Base-by-base conservation (phyloP, 176 grass and related monocot species). In the Tuctoria greenei region DNA sequence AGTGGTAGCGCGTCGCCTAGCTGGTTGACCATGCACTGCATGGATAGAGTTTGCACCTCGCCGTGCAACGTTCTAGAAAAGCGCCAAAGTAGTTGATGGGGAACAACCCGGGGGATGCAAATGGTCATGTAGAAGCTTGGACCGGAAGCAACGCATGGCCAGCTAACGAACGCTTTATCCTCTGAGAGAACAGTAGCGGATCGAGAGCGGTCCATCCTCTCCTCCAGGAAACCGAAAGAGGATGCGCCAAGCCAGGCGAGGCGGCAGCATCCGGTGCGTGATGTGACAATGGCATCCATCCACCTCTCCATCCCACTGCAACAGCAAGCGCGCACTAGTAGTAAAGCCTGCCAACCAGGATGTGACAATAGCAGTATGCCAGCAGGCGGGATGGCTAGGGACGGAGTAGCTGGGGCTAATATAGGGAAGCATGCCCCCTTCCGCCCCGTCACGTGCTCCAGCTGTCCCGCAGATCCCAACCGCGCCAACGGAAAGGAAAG, bases 381-480 rank as follows among this genome's bases (percentile, higher is more conserved):
- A 31, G 31, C 3, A 31, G 5, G 5, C 26, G 23, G 16, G 49
- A 67, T 71, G 64, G 37, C 71, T 31, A 5, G 14, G 4, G 45
- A 14, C 13, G 45, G 45, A 47, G 45, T 15, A 13, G 85, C 73
- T 67, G n/a, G 34, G 52, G 74, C 80, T 73, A 68, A 74, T 56
- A 74, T 57, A 78, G 80, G 75, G 80, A 88, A 62, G 86, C 86
- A 83, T 88, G 86, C 86, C 62, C 37, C 86, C 80, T 81, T 47
- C 38, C 15, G 12, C 52, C 62, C 74, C 63, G 37, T 83, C 80
- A 83, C 55, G 75, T 83, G 69, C 75, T 68, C 54, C 75, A 54
- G 36, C 75, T 55, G 75, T 62, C 61, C 74, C 63, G 34, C 67
- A 82, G 72, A 87, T 66, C 73, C 24, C 74, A 75, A 65, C 47